A percentile compares a stretch with the other conserved stretches of the same genome.
Evolutionary conservation across 345 rosid genomes (phyloP).

Genomic region (Camelina laxa): DNA sequence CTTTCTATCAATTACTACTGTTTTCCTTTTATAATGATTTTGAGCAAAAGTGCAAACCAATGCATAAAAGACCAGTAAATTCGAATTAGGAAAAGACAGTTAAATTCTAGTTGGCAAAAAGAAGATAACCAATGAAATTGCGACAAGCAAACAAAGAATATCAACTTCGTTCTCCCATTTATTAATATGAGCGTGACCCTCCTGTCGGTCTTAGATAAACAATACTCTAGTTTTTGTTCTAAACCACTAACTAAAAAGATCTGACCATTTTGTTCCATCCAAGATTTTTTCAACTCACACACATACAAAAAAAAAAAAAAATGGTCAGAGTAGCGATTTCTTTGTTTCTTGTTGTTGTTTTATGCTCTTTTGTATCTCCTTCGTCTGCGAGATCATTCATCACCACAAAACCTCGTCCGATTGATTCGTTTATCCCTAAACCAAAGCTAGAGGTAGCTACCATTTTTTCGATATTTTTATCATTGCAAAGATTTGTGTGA

Average conservation of each 20-base stretch:
- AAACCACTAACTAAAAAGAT: constrained; percentile 12
- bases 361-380: constrained; percentile 30
- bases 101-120: constrained; percentile 17
- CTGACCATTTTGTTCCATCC: constrained; percentile 33
- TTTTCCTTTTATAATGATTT: neutral
- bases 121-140: neutral
- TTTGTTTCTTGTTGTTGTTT: constrained; percentile 31
- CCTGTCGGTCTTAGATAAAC: constrained; percentile 9
- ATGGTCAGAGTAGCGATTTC: constrained; percentile 35
- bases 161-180: constrained; percentile 4
- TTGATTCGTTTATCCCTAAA: constrained; percentile 47
- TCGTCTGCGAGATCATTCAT: constrained; percentile 42
- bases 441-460: constrained; percentile 44
- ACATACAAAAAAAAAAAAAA: too few relatives aligned
- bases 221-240: too few relatives aligned
- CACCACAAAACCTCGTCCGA: constrained; percentile 41
- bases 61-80: neutral
- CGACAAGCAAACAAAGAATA: constrained; percentile 7
- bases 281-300: constrained; percentile 1
- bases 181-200: constrained; percentile 22
- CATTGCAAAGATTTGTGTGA: constrained; percentile 18
- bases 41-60: neutral
- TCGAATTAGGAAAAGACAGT: neutral
- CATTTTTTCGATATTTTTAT: neutral
- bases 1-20: neutral